Evolutionary conservation across 495 filamentous ascomycete species (phyloP), one percentile per base, ranked within the genome.

Genomic region (Penicillium roqueforti): DNA sequence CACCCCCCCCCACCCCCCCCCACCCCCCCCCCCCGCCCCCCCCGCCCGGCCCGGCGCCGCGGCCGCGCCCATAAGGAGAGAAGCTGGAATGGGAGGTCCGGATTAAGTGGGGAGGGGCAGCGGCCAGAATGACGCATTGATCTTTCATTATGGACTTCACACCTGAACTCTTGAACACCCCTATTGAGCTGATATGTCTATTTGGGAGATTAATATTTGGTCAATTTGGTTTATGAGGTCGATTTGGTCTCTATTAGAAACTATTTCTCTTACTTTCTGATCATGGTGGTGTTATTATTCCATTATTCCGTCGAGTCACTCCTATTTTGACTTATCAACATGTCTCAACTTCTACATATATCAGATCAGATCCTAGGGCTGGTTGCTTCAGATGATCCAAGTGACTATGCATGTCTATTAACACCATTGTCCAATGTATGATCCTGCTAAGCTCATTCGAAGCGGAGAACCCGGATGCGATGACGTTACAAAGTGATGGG

Each of bases 71-170:
- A n/a, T n/a, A n/a, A n/a, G n/a, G n/a, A n/a, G n/a, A n/a, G n/a
- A 46, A 50, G 42, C 42, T 45, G 42, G 54, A 31, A 44, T 43
- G 52, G 43, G 45, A 53, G 52, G 56, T 59, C 55, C 51, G 53
- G 61, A 55, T 53, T 47, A 58, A 53, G 64, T 62, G 62, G 61
- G 58, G 61, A 60, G 58, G 61, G 58, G 61, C 57, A 57, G 46
- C 58, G 42, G 52, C 41, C 53, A 53, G 57, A 62, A 67, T 67
- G 64, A 67, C 64, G 64, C 64, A 67, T 67, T 67, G 63, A 66
- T 66, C 63, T 63, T 51, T 47, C 29, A 20, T 26, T 31, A n/a
- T 20, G 10, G 42, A 45, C 42, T 42, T 31, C 4, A 23, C 22
- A 23, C 4, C 4, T n/a, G 5, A 36, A n/a, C n/a, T 16, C 32